Conservation (phyloP, 2,329 filamentous ascomycete species). For the Colletotrichum horii region DNA sequence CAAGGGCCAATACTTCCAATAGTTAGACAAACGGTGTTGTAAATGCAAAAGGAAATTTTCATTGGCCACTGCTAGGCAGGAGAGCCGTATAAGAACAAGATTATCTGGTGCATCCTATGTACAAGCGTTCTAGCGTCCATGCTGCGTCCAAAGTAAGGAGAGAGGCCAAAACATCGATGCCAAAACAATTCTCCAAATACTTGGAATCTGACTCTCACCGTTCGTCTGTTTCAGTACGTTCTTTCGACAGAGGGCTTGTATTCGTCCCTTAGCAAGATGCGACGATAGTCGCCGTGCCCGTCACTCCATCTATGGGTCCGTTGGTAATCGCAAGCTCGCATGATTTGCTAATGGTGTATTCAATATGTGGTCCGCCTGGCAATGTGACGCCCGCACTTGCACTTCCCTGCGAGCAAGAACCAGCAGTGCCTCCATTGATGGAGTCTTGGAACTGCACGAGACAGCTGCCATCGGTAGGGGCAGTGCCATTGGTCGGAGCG, state of each 20-base stretch:
- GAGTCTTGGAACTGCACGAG: background rate
- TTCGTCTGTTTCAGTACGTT: rapidly evolving
- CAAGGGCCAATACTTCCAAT: constrained; percentile 26
- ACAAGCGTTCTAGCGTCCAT: background rate
- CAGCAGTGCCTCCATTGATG: background rate
- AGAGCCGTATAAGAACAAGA: background rate
- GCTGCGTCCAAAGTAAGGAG: background rate
- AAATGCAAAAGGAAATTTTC: rapidly evolving
- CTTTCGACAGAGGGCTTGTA: background rate
- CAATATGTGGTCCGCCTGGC: background rate
- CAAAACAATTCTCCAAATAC: rapidly evolving
- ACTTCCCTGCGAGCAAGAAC: background rate
- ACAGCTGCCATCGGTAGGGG: background rate
- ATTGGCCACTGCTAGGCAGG: rapidly evolving
- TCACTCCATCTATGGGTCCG: background rate
- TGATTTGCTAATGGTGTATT: background rate
- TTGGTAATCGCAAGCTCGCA: background rate
- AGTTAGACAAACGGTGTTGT: rapidly evolving
- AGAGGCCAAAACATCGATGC: background rate
- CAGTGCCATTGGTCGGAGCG: background rate
- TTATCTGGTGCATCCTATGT: background rate
- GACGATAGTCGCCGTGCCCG: background rate
- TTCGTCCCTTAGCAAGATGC: background rate
- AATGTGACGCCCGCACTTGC: background rate
- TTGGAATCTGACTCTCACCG: rapidly evolving